Evolutionary conservation across 2,329 filamentous ascomycete genomes (phyloP).

Genomic region (Colletotrichum caudatum): DNA sequence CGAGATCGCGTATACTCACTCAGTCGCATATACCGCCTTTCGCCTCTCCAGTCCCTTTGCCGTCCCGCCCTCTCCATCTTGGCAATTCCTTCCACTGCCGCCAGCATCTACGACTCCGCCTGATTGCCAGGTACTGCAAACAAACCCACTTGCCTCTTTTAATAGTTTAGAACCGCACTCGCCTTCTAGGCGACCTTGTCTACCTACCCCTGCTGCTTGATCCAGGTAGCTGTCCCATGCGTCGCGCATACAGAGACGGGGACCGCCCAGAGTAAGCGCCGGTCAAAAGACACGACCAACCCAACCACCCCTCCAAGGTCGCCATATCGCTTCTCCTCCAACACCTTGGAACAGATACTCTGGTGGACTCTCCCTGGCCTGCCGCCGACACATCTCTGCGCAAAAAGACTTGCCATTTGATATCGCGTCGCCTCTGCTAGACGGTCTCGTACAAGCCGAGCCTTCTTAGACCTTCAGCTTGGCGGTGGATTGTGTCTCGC

Average conservation of each 20-base stretch:
- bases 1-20: constrained; percentile 16
- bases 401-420: not conserved
- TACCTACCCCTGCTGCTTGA: constrained; percentile 11
- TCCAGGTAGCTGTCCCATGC: constrained; percentile 11
- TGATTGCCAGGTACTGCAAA: constrained; percentile 19
- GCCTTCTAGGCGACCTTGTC: not conserved
- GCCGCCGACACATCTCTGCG: constrained; percentile 8
- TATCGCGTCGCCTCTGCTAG: constrained; percentile 6
- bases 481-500: not conserved
- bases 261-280: constrained; percentile 34
- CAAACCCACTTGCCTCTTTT: constrained; percentile 3
- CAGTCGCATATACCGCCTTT: constrained; percentile 34
- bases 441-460: not conserved
- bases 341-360: constrained; percentile 17
- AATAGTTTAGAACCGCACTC: constrained; percentile 1
- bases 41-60: constrained; percentile 23
- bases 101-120: constrained; percentile 16
- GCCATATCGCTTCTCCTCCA: constrained; percentile 20
- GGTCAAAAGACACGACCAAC: constrained; percentile 33
- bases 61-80: constrained; percentile 15
- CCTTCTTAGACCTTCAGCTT: not conserved
- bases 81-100: constrained; percentile 17
- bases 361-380: constrained; percentile 27
- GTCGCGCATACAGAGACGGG: constrained; percentile 9
- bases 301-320: constrained; percentile 19